These are phyloP conservation scores for Mycena leptocephala DNA, from an alignment of 768 basidiomycete genomes.

Conservation along the genomic window DNA sequence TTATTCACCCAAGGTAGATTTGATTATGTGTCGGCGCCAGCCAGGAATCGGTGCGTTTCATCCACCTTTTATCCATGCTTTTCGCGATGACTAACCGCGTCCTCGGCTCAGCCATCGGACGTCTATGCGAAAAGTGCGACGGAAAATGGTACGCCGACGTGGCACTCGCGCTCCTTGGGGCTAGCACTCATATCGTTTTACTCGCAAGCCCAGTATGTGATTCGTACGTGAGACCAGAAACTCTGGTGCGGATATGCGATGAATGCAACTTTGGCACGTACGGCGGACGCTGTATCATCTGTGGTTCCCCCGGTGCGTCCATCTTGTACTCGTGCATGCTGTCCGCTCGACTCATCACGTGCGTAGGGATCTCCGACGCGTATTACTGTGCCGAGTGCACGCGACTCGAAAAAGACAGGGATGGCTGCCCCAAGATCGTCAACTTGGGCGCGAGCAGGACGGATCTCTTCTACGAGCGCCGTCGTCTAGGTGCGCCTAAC, in stretches of 20 bases:
- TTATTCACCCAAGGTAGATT: constrained; percentile 69
- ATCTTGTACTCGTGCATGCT: not conserved
- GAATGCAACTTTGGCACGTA: constrained; percentile 99
- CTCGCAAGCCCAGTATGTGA: constrained; percentile 99
- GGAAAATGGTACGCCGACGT: constrained; percentile 90
- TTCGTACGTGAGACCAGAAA: constrained; percentile 98
- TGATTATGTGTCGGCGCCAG: constrained; percentile 98
- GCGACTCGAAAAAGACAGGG: constrained; percentile 96
- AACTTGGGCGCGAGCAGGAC: constrained; percentile 96
- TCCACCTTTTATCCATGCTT: not conserved
- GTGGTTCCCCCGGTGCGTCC: constrained; percentile 89
- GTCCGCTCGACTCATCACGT: constrained; percentile 5
- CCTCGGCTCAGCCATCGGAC: constrained; percentile 85
- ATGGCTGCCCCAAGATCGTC: constrained; percentile 98
- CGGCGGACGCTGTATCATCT: constrained; percentile 98
- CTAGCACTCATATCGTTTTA: not conserved
- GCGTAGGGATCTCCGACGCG: constrained; percentile 94
- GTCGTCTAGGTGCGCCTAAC: constrained; percentile 77
- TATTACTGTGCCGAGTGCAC: constrained; percentile 99
- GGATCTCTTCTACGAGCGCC: constrained; percentile 93
- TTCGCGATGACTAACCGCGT: not conserved
- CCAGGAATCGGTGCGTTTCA: constrained; percentile 90
- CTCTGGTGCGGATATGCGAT: constrained; percentile 97
- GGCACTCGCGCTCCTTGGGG: not conserved
- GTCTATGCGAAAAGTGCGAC: constrained; percentile 98